A percentile compares a stretch with the other conserved stretches of the same genome.
phyloP scores from a whole-genome alignment of 306 rosid species.

The Ochetophila trinervis region DNA sequence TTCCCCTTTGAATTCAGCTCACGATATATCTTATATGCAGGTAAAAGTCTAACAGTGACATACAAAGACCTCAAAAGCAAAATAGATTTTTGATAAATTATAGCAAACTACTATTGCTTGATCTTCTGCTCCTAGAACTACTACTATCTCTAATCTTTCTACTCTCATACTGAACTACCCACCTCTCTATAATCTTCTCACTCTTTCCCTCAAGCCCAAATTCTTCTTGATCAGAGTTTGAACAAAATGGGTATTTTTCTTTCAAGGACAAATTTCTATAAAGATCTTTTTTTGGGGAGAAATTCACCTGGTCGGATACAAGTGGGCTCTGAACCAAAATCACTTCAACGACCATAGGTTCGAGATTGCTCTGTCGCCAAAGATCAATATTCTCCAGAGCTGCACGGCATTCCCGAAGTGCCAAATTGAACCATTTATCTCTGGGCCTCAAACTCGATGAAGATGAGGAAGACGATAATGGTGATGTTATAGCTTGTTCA shows the following conservation, averaged over 20 bases:
- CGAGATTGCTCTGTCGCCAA: constrained; percentile 64
- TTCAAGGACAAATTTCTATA: constrained; percentile 40
- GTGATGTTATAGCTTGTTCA: constrained; percentile 53
- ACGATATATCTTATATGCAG: constrained; percentile 59
- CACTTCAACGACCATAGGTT: constrained; percentile 72
- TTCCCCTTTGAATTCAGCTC: constrained; percentile 61
- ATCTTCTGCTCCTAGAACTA: constrained; percentile 54
- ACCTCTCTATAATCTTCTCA: constrained; percentile 79
- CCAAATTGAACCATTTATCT: constrained; percentile 89
- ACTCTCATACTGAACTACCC: constrained; percentile 72
- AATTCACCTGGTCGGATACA: constrained; percentile 36
- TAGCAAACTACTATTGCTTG: constrained; percentile 43
- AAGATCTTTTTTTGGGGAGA: constrained; percentile 47
- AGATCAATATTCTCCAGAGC: constrained; percentile 62
- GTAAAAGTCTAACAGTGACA: constrained; percentile 69
- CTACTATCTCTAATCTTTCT: constrained; percentile 45
- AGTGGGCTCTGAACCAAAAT: constrained; percentile 58
- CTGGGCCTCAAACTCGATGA: constrained; percentile 73
- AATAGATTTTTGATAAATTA: constrained; percentile 60
- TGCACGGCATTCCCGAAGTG: constrained; percentile 64
- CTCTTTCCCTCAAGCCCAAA: constrained; percentile 41
- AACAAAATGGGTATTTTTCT: constrained; percentile 36
- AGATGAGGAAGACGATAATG: constrained; percentile 65
- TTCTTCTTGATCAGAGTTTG: constrained; percentile 54
- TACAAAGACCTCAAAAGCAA: constrained; percentile 81